These are phyloP conservation scores for Sugiyamaella lignohabitans DNA, from an alignment of 805 yeast species.

Conservation along the genomic window DNA sequence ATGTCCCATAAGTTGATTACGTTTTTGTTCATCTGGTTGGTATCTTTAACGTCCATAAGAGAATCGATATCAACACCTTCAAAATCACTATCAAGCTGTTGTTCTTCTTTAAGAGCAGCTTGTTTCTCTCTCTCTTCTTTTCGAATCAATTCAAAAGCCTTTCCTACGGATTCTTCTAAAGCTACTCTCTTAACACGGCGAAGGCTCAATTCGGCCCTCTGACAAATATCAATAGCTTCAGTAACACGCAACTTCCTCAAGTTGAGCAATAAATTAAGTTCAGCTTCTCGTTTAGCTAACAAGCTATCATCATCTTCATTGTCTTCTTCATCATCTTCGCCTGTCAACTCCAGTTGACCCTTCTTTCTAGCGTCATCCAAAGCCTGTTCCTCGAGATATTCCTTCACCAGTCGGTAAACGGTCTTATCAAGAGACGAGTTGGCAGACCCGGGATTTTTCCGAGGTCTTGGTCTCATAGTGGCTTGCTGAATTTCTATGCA, in stretches of 20 bases:
- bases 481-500: no score
- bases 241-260: slow-evolving; percentile 42
- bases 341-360: slow-evolving; percentile 7
- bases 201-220: slow-evolving; percentile 58
- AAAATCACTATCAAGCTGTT: slow-evolving; percentile 33
- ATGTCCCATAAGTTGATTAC: slow-evolving; percentile 64
- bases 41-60: slow-evolving; percentile 53
- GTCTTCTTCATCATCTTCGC: slow-evolving; percentile 17
- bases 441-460: background rate
- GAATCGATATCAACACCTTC: slow-evolving; percentile 38
- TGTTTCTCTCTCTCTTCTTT: slow-evolving; percentile 51
- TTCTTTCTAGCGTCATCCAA: background rate
- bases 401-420: slow-evolving; percentile 26
- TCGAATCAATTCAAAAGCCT: slow-evolving; percentile 47
- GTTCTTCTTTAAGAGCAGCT: slow-evolving; percentile 23
- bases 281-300: background rate
- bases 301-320: slow-evolving; percentile 32
- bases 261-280: slow-evolving; percentile 7
- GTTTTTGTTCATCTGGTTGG: slow-evolving; percentile 67
- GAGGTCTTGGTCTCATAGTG: background rate
- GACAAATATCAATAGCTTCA: slow-evolving; percentile 35
- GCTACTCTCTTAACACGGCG: slow-evolving; percentile 60
- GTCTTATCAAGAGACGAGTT: slow-evolving; percentile 17
- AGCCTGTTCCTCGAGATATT: slow-evolving; percentile 19
- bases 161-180: slow-evolving; percentile 58